These are phyloP conservation scores for Cercospora canescens DNA, from an alignment of 2,329 filamentous ascomycete genomes.

Conservation along the genomic window DNA sequence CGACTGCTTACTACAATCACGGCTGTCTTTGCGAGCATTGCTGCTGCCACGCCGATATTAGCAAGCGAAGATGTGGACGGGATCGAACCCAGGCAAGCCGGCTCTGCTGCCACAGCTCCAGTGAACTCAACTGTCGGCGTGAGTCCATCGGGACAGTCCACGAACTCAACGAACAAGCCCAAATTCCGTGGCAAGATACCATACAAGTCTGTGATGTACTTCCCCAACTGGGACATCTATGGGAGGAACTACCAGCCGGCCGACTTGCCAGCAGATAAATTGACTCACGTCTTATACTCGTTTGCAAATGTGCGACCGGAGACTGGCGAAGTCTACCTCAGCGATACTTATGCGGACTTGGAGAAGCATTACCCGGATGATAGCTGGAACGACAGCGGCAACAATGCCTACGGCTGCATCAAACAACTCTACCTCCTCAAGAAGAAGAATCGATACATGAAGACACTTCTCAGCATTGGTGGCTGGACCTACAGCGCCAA, in stretches of 20 bases:
- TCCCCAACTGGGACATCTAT: conserved; percentile 36
- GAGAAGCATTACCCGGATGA: conserved; percentile 70
- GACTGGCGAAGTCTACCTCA: conserved; percentile 74
- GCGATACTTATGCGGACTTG: conserved; percentile 67
- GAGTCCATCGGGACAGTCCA: neutral
- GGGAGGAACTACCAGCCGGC: conserved; percentile 73
- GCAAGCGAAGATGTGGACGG: neutral
- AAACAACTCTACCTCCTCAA: conserved; percentile 78
- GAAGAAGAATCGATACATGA: conserved; percentile 72
- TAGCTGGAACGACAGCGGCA: conserved; percentile 64
- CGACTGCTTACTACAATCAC: neutral
- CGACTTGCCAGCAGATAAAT: conserved; percentile 73
- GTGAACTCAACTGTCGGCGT: neutral
- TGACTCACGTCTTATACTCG: conserved; percentile 90
- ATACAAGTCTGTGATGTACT: conserved; percentile 24
- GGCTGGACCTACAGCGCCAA: conserved; percentile 80
- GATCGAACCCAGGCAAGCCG: neutral
- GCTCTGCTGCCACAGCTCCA: neutral
- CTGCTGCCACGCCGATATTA: neutral
- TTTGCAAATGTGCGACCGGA: conserved; percentile 85
- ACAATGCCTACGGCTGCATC: conserved; percentile 73
- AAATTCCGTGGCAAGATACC: neutral
- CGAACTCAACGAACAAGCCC: neutral
- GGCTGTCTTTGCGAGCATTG: neutral
- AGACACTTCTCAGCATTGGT: conserved; percentile 79